Conservation (phyloP, 129 eudicot genomes). For the Erigeron canadensis region DNA sequence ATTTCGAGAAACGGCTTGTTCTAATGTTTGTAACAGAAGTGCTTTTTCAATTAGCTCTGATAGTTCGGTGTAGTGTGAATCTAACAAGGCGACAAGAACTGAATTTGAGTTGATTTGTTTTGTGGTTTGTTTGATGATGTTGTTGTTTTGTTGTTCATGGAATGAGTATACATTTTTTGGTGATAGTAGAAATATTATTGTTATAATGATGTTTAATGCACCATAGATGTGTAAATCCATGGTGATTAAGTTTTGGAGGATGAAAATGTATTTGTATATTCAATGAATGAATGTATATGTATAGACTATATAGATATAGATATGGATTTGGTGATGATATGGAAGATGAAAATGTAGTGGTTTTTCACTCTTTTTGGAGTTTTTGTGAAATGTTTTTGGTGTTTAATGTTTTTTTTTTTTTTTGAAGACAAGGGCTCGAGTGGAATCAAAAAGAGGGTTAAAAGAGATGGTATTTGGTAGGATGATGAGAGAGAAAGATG, state of each 20-base stretch:
- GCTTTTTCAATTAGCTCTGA: constrained; percentile 81
- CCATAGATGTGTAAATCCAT: constrained; percentile 23
- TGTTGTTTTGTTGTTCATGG: constrained; percentile 16
- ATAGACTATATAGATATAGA: no score
- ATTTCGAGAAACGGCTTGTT: constrained; percentile 42
- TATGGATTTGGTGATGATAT: neutral
- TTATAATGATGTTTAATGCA: constrained; percentile 18
- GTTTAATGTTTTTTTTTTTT: neutral
- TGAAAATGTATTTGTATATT: no score
- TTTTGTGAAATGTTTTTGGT: neutral
- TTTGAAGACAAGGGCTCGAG: constrained; percentile 1
- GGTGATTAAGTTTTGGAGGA: neutral
- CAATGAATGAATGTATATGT: no score
- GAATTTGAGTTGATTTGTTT: constrained; percentile 44
- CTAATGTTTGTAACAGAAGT: constrained; percentile 51
- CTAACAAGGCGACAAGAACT: constrained; percentile 43
- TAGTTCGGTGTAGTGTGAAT: constrained; percentile 58
- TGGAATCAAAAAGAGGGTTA: constrained; percentile 27
- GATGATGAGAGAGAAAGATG: constrained; percentile 18
- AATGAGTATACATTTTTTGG: constrained; percentile 10
- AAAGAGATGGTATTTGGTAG: constrained; percentile 2
- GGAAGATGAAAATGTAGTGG: neutral
- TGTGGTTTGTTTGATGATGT: neutral
- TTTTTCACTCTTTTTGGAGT: neutral
- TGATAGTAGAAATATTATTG: neutral